These are phyloP conservation scores for Albugo candida DNA, from an alignment of 352 stramenopile species.

Conservation along the genomic window DNA sequence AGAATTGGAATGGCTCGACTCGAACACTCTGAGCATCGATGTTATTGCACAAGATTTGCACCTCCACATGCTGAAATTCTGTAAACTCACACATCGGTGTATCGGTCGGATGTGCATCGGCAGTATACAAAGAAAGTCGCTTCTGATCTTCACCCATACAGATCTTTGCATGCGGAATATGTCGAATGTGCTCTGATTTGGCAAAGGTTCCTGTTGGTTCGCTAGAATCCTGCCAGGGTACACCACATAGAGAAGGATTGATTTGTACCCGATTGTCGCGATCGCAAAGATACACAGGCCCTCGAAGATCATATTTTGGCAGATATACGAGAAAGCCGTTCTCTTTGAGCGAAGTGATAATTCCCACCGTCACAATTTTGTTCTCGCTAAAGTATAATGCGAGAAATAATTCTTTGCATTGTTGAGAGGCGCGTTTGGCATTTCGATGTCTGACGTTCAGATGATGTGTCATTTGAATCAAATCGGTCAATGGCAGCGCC, in stretches of 20 bases:
- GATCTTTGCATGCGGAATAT: slow-evolving; percentile 33
- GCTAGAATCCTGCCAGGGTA: slow-evolving; percentile 36
- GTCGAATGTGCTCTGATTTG: slow-evolving; percentile 28
- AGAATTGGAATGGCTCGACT: slow-evolving; percentile 48
- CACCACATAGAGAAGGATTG: slow-evolving; percentile 44
- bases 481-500: slow-evolving; percentile 6
- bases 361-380: slow-evolving; percentile 54
- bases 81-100: slow-evolving; percentile 16
- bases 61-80: slow-evolving; percentile 54
- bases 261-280: slow-evolving; percentile 72
- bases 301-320: slow-evolving; percentile 80
- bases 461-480: slow-evolving; percentile 64
- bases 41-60: slow-evolving; percentile 56
- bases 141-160: slow-evolving; percentile 13
- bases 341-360: slow-evolving; percentile 78
- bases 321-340: slow-evolving; percentile 89
- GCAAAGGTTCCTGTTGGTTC: slow-evolving; percentile 42
- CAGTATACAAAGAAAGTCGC: slow-evolving; percentile 14
- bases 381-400: slow-evolving; percentile 85
- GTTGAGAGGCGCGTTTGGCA: slow-evolving; percentile 73
- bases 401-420: slow-evolving; percentile 84
- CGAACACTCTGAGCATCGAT: slow-evolving; percentile 40
- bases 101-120: background rate
- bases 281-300: slow-evolving; percentile 82
- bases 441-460: slow-evolving; percentile 83